Conservation (phyloP, 768 basidiomycete genomes). For the Leccinum variicolor region DNA sequence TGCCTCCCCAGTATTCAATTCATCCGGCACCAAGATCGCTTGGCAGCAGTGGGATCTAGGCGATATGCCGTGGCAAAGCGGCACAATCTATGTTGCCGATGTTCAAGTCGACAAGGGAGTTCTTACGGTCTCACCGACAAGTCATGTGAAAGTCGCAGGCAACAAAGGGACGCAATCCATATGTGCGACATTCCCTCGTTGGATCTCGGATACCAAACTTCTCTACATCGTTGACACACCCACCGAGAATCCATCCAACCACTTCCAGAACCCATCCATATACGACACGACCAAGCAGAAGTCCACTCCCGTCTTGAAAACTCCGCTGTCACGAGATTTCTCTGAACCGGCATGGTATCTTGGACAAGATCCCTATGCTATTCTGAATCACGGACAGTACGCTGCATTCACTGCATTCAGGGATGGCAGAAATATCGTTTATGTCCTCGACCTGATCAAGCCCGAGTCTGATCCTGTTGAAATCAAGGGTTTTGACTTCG, state of each 20-base stretch:
- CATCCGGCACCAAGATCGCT: conserved; percentile 49
- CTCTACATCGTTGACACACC: conserved; percentile 57
- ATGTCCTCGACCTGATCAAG: conserved; percentile 23
- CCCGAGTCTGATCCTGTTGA: background rate
- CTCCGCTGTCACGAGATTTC: conserved; percentile 23
- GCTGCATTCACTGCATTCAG: conserved; percentile 31
- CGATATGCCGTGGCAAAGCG: conserved; percentile 66
- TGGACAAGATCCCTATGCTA: conserved; percentile 16
- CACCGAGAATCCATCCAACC: conserved; percentile 31
- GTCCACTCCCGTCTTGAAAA: conserved; percentile 25
- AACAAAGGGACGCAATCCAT: conserved; percentile 35
- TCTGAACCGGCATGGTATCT: conserved; percentile 16
- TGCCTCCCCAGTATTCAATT: conserved; percentile 50
- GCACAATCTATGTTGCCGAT: conserved; percentile 48
- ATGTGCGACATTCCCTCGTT: conserved; percentile 34
- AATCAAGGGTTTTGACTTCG: conserved; percentile 4
- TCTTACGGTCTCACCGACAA: conserved; percentile 30
- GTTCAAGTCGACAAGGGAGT: conserved; percentile 15
- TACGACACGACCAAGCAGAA: conserved; percentile 26
- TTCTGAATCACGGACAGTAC: conserved; percentile 19
- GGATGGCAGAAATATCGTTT: conserved; percentile 31
- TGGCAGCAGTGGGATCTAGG: conserved; percentile 68
- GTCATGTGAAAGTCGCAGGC: conserved; percentile 44
- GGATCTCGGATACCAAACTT: conserved; percentile 46
- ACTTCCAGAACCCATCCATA: conserved; percentile 48